Evolutionary conservation across 2,329 filamentous ascomycete genomes (phyloP).

Genomic region (Neopestalotiopsis sp.): DNA sequence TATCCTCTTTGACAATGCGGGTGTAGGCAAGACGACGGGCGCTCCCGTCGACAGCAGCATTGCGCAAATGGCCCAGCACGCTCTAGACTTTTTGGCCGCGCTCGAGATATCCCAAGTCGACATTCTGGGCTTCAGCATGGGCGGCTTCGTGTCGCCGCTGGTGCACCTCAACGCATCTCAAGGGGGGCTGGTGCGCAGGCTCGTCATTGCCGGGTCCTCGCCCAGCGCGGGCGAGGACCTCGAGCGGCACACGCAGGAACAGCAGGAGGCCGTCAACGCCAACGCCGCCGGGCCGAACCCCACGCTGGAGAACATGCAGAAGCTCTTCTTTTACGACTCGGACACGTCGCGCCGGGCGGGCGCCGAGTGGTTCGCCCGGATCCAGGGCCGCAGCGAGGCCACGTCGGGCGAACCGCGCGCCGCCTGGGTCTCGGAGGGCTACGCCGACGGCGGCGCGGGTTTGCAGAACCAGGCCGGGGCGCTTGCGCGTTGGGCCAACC

Average conservation of each 20-base stretch:
- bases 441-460: background rate
- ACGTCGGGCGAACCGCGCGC: background rate
- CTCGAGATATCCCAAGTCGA: background rate
- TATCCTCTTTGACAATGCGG: conserved; percentile 1
- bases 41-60: background rate
- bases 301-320: background rate
- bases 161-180: background rate
- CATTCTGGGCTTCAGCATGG: conserved; percentile 4
- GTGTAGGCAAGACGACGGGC: background rate
- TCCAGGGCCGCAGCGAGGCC: background rate
- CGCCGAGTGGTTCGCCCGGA: background rate
- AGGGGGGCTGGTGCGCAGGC: background rate
- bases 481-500: background rate
- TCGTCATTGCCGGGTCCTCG: background rate
- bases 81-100: background rate
- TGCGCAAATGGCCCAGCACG: background rate
- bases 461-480: background rate
- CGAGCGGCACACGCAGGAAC: background rate
- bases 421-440: background rate
- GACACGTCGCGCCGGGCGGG: background rate
- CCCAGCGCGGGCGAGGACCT: background rate
- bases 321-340: background rate
- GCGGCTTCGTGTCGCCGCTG: background rate
- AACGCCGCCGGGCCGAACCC: background rate
- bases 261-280: background rate